Evolutionary conservation across 805 yeast species (phyloP), one percentile per base, ranked within the genome.

Genomic region (Dipodascus geniculatus): DNA sequence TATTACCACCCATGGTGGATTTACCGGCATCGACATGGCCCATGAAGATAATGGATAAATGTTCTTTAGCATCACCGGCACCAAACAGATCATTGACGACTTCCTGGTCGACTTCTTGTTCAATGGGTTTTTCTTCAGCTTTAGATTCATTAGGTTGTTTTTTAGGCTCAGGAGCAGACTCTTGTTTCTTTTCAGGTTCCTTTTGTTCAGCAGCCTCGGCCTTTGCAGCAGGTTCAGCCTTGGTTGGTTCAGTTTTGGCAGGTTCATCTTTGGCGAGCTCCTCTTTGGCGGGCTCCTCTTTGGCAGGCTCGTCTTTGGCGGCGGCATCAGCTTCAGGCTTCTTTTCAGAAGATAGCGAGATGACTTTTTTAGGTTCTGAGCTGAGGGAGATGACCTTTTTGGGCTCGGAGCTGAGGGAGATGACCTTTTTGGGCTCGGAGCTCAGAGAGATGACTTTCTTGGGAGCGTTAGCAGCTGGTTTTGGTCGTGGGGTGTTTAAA

Each of bases 21-120:
- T 93, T 93, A 69, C 99, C 99, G 35, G 99, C 99, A 78, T 93
- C 99, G 61, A 93, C 99, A 68, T 93, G 99, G 63, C 99, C 99
- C 98, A 93, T 93, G 73, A 93, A 93, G 62, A 93, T 88, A 62
- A 93, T 85, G 19, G 97, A 90, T 68, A 93, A 80, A 73, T 93
- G 99, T 69, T 91, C 99, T 71, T 93, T 93, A 53, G 64, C 52
- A 23, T 57, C 64, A 51, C 58, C 61, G 44, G 53, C 62, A 59
- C 96, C 97, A 66, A 87, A 93, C 86, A 93, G 73, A 64, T 95
- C 99, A 55, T 80, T 83, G 59, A 93, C 88, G 59, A 90, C 80
- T 62, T 84, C 93, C 65, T 86, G 86, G 68, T 91, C 96, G 54
- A 90, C 76, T 63, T 78, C 80, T 42, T 85, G 91, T 56, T 80